Conservation (phyloP, 305 asterid species). For the Solanum chacoense region DNA sequence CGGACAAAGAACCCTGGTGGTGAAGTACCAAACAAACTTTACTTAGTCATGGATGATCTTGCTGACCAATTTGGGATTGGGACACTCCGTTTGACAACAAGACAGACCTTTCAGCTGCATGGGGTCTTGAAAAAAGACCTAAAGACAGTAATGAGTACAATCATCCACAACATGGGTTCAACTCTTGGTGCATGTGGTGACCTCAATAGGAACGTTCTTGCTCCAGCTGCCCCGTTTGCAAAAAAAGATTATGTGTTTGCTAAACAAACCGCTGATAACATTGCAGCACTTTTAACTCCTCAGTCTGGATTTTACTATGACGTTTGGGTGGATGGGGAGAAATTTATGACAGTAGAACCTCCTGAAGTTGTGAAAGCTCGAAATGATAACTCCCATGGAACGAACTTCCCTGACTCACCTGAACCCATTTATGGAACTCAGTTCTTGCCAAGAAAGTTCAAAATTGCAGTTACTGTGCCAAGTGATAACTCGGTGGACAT, state of each 20-base stretch:
- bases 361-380: constrained; percentile 81
- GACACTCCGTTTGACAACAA: constrained; percentile 86
- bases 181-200: constrained; percentile 98
- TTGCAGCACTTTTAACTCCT: constrained; percentile 89
- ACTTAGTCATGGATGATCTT: constrained; percentile 84
- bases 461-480: constrained; percentile 87
- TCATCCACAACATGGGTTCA: constrained; percentile 78
- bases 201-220: constrained; percentile 86
- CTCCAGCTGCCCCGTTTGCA: constrained; percentile 79
- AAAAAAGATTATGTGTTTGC: constrained; percentile 81
- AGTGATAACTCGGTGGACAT: constrained; percentile 86
- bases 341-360: constrained; percentile 66
- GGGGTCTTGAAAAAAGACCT: constrained; percentile 82
- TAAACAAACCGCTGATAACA: constrained; percentile 81
- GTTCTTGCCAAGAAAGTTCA: constrained; percentile 97
- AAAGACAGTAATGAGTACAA: constrained; percentile 85
- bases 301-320: constrained; percentile 97
- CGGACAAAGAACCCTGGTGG: constrained; percentile 97
- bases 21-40: constrained; percentile 79
- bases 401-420: constrained; percentile 78
- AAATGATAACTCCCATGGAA: constrained; percentile 81
- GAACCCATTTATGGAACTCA: constrained; percentile 97
- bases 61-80: constrained; percentile 92
- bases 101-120: constrained; percentile 96
- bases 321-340: constrained; percentile 97